Evolutionary conservation across 352 stramenopile species (phyloP).

Genomic region (Phytophthora hibernalis): DNA sequence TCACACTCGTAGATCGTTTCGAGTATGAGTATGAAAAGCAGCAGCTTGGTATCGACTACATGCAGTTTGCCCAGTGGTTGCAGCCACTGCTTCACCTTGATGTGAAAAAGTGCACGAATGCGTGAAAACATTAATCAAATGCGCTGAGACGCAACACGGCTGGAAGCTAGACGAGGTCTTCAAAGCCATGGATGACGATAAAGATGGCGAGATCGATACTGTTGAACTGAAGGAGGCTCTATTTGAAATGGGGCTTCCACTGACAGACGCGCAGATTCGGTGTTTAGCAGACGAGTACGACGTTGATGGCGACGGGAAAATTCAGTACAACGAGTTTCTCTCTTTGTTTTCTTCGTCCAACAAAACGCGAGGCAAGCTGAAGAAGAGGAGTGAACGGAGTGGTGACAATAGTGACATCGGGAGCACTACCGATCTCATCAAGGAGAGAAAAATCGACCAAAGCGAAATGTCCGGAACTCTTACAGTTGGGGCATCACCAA

Average conservation of each 20-base stretch:
- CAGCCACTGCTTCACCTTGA: slow-evolving; percentile 73
- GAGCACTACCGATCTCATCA: slow-evolving; percentile 22
- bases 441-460: slow-evolving; percentile 28
- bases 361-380: slow-evolving; percentile 17
- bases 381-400: slow-evolving; percentile 23
- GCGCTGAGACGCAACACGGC: slow-evolving; percentile 41
- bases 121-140: slow-evolving; percentile 54
- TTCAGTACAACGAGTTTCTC: slow-evolving; percentile 70
- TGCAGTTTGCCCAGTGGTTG: slow-evolving; percentile 73
- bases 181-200: slow-evolving; percentile 63
- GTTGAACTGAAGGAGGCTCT: slow-evolving; percentile 66
- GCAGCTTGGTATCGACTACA: slow-evolving; percentile 68
- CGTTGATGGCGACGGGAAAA: slow-evolving; percentile 60
- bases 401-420: slow-evolving; percentile 24
- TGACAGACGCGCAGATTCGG: slow-evolving; percentile 71
- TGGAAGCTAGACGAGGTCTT: slow-evolving; percentile 71
- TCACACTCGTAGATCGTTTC: slow-evolving; percentile 57
- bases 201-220: slow-evolving; percentile 58
- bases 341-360: slow-evolving; percentile 44
- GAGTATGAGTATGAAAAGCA: slow-evolving; percentile 74
- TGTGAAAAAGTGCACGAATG: slow-evolving; percentile 57
- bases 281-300: slow-evolving; percentile 76
- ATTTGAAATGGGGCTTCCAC: slow-evolving; percentile 65
- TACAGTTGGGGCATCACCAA: slow-evolving; percentile 80
- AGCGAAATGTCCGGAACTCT: slow-evolving; percentile 67